These are phyloP conservation scores for Dioscorea cayenensis DNA, from an alignment of 116 monocot species.

Conservation along the genomic window DNA sequence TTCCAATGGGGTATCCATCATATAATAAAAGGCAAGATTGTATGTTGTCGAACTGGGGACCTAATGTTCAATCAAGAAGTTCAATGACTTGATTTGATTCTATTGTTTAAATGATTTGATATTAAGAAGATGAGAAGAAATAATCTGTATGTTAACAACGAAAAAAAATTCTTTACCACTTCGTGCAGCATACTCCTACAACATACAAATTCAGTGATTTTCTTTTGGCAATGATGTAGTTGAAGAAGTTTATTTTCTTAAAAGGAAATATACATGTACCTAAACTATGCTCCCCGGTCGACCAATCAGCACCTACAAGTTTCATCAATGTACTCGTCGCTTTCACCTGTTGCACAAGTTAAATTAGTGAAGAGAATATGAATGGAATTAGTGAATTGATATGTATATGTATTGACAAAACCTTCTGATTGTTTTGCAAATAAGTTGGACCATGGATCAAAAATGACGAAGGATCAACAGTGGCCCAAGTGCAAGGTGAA, in stretches of 20 bases:
- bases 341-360: slow-evolving; percentile 30
- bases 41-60: slow-evolving; percentile 58
- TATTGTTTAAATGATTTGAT: background rate
- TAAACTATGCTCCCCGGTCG: slow-evolving; percentile 56
- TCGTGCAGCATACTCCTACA: slow-evolving; percentile 45
- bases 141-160: slow-evolving; percentile 63
- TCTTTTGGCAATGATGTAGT: background rate
- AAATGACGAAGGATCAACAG: slow-evolving; percentile 55
- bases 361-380: background rate
- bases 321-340: slow-evolving; percentile 56
- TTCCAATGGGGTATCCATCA: slow-evolving; percentile 52
- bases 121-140: background rate
- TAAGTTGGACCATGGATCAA: slow-evolving; percentile 59
- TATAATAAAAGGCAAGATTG: slow-evolving; percentile 66
- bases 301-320: slow-evolving; percentile 68
- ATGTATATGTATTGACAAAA: background rate
- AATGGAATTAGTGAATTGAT: background rate
- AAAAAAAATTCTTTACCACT: slow-evolving; percentile 58
- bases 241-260: background rate
- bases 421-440: slow-evolving; percentile 56
- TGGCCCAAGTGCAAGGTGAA: slow-evolving; percentile 40
- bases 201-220: background rate
- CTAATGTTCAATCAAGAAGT: slow-evolving; percentile 9
- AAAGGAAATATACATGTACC: slow-evolving; percentile 14
- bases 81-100: background rate